A percentile compares a stretch with the other conserved stretches of the same genome.
phyloP scores from a whole-genome alignment of 768 basidiomycete genomes.

The Russula sp. region DNA sequence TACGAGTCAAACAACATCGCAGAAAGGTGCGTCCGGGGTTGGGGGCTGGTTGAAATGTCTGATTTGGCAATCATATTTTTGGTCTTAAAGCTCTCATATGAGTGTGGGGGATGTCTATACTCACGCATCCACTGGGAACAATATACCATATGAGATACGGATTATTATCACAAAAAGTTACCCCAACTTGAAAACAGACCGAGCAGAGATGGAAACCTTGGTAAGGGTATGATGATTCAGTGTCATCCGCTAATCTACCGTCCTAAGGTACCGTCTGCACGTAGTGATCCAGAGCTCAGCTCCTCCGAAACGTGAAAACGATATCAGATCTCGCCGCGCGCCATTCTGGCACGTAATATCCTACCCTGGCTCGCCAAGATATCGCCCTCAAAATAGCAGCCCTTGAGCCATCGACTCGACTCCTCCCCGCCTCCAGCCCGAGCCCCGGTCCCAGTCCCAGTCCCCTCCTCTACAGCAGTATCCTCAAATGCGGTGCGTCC shows the following conservation, averaged over 20 bases:
- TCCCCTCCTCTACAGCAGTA: background rate
- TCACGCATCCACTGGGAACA: no score
- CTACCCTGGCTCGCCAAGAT: constrained; percentile 53
- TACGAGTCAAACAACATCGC: no score
- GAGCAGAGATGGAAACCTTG: no score
- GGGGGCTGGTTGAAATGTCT: no score
- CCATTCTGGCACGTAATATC: constrained; percentile 32
- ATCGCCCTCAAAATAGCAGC: constrained; percentile 72
- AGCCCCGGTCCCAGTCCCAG: constrained; percentile 19
- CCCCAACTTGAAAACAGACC: no score
- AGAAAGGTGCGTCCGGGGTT: no score
- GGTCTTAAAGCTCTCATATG: no score
- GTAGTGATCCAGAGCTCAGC: background rate
- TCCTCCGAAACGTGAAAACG: background rate
- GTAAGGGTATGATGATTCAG: no score
- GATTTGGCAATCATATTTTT: no score
- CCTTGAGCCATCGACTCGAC: constrained; percentile 83
- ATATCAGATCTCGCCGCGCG: constrained; percentile 6
- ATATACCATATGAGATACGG: no score
- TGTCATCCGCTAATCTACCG: background rate
- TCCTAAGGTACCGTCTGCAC: background rate
- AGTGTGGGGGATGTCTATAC: no score
- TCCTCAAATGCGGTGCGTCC: constrained; percentile 72
- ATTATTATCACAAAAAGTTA: no score
- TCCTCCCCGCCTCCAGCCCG: constrained; percentile 28